A percentile compares a stretch with the other conserved stretches of the same genome.
Conservation (phyloP, 2,329 filamentous ascomycete genomes). For the Ophiostoma himal-ulmi region DNA sequence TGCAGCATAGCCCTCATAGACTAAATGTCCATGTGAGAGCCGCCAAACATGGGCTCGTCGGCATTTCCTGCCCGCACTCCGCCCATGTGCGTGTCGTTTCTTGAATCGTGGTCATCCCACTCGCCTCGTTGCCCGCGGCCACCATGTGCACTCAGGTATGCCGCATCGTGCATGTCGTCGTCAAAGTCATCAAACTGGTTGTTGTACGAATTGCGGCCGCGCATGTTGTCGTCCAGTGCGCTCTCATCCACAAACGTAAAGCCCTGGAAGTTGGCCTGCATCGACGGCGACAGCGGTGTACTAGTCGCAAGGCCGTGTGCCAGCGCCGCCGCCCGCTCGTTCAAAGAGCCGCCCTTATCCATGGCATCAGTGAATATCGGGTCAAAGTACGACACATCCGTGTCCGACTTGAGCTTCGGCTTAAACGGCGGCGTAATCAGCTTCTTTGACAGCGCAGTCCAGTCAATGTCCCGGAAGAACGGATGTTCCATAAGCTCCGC, state of each 20-base stretch:
- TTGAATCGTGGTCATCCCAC: conserved; percentile 48
- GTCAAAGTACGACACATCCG: conserved; percentile 96
- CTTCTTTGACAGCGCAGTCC: conserved; percentile 82
- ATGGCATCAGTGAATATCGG: conserved; percentile 96
- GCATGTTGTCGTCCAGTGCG: conserved; percentile 81
- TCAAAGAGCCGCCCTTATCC: conserved; percentile 78
- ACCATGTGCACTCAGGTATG: conserved; percentile 33
- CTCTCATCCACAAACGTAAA: conserved; percentile 99
- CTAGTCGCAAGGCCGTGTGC: conserved; percentile 81
- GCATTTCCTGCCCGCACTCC: conserved; percentile 54
- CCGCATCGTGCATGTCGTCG: conserved; percentile 57
- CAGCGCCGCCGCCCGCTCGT: conserved; percentile 80
- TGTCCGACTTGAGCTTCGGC: conserved; percentile 90
- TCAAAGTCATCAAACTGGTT: conserved; percentile 38
- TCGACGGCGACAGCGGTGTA: conserved; percentile 86
- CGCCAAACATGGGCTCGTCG: conserved; percentile 60
- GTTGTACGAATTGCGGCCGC: conserved; percentile 40
- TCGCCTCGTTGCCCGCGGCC: conserved; percentile 49
- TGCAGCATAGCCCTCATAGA: too few relatives aligned
- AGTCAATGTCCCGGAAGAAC: conserved; percentile 93
- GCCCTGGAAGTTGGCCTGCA: conserved; percentile 96
- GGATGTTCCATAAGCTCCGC: conserved; percentile 90
- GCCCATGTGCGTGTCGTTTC: conserved; percentile 53
- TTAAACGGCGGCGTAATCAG: conserved; percentile 95
- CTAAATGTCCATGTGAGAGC: conserved; percentile 58